Percentiles rank a stretch among this genome's conserved stretches.
phyloP scores from a whole-genome alignment of 257 asterid species.

The Coffea eugenioides region DNA sequence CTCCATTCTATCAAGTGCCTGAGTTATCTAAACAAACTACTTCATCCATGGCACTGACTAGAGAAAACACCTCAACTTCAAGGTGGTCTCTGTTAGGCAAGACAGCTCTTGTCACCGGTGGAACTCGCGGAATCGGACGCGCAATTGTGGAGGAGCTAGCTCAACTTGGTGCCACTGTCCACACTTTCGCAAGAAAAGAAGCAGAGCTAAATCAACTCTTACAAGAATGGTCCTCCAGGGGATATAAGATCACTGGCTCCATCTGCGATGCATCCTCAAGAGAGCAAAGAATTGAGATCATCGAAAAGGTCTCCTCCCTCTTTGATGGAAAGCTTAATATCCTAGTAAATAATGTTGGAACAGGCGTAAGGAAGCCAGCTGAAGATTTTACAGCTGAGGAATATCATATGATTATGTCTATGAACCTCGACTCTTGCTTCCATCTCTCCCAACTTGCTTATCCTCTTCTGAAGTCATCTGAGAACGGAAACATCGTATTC shows the following conservation, averaged over 20 bases:
- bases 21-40: too few species aligned
- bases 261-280: conserved; percentile 11
- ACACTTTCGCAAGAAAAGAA: conserved; percentile 10
- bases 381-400: not conserved
- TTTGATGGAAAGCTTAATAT: conserved; percentile 5
- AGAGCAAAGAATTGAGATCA: not conserved
- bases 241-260: conserved; percentile 8
- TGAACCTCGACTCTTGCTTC: conserved; percentile 23
- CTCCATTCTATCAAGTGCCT: too few species aligned
- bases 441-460: conserved; percentile 25
- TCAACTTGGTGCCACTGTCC: not conserved
- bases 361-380: not conserved
- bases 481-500: conserved; percentile 23
- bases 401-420: conserved; percentile 1
- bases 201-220: not conserved
- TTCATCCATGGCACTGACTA: too few species aligned
- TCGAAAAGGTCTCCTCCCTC: not conserved
- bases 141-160: conserved; percentile 10
- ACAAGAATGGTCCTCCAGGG: conserved; percentile 10
- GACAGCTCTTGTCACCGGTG: conserved; percentile 19
- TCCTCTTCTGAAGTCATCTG: conserved; percentile 24
- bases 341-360: conserved; percentile 18
- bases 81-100: conserved; percentile 15
- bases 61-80: not conserved
- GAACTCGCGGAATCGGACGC: not conserved